Conservation (phyloP, 805 yeast species). For the Lachancea cidri region DNA sequence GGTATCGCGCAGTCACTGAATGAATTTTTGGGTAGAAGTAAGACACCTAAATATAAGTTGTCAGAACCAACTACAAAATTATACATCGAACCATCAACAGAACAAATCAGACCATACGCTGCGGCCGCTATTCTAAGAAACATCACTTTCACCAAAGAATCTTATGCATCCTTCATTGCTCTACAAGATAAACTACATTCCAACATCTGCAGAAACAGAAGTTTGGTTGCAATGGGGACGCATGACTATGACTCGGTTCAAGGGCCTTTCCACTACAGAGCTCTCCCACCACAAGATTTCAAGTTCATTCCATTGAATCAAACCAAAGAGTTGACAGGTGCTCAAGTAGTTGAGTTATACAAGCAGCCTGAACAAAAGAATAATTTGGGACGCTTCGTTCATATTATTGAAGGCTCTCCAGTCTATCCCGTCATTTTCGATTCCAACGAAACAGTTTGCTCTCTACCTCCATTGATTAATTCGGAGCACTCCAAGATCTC, state of each 20-base stretch:
- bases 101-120: slow-evolving; percentile 80
- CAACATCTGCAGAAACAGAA: slow-evolving; percentile 94
- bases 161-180: slow-evolving; percentile 91
- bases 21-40: slow-evolving; percentile 70
- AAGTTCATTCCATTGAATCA: slow-evolving; percentile 74
- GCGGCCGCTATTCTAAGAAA: slow-evolving; percentile 92
- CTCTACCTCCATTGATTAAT: slow-evolving; percentile 96
- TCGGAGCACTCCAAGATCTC: slow-evolving; percentile 86
- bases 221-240: slow-evolving; percentile 97
- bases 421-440: slow-evolving; percentile 90
- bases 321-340: slow-evolving; percentile 63
- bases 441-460: slow-evolving; percentile 67
- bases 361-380: slow-evolving; percentile 63
- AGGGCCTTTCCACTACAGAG: slow-evolving; percentile 86
- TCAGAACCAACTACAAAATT: slow-evolving; percentile 59
- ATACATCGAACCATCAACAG: slow-evolving; percentile 71
- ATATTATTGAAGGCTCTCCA: slow-evolving; percentile 81
- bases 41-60: slow-evolving; percentile 63
- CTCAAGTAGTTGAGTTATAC: slow-evolving; percentile 80
- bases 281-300: slow-evolving; percentile 71
- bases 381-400: slow-evolving; percentile 83
- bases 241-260: slow-evolving; percentile 81
- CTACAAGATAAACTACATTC: slow-evolving; percentile 94
- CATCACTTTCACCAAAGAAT: slow-evolving; percentile 72
- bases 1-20: slow-evolving; percentile 95